phyloP scores from a whole-genome alignment of 345 rosid genomes.

The Cardamine chenopodiifolia region DNA sequence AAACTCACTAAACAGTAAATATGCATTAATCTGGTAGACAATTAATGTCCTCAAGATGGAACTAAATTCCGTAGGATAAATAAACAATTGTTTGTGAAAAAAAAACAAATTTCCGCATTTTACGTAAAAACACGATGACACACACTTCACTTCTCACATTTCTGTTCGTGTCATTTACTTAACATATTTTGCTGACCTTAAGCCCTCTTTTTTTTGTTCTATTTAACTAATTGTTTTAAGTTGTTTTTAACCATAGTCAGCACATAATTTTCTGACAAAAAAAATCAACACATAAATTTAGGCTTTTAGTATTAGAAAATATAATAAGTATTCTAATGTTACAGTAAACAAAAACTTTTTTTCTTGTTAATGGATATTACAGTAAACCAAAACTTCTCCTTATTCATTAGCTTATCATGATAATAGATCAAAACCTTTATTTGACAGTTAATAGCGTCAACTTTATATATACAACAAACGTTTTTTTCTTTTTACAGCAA shows the following conservation, averaged over 20 bases:
- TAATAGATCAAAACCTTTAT: background rate
- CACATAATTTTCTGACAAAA: background rate
- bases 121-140: conserved; percentile 17
- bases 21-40: background rate
- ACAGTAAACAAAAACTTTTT: background rate
- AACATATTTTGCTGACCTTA: background rate
- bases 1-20: background rate
- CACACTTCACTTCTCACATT: conserved; percentile 17
- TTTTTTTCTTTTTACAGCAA: no score
- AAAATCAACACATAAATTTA: background rate
- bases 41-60: background rate
- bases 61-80: background rate
- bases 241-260: background rate
- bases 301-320: background rate
- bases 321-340: background rate
- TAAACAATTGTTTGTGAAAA: background rate
- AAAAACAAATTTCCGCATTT: background rate
- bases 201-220: background rate
- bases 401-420: background rate
- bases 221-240: background rate
- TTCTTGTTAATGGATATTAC: background rate
- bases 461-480: background rate
- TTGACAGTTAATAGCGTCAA: background rate
- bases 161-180: conserved; percentile 24
- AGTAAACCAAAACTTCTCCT: background rate